A percentile compares a stretch with the other conserved stretches of the same genome.
Evolutionary conservation across 2,329 filamentous ascomycete genomes (phyloP).

Genomic region (Beauveria scarabaeidicola): DNA sequence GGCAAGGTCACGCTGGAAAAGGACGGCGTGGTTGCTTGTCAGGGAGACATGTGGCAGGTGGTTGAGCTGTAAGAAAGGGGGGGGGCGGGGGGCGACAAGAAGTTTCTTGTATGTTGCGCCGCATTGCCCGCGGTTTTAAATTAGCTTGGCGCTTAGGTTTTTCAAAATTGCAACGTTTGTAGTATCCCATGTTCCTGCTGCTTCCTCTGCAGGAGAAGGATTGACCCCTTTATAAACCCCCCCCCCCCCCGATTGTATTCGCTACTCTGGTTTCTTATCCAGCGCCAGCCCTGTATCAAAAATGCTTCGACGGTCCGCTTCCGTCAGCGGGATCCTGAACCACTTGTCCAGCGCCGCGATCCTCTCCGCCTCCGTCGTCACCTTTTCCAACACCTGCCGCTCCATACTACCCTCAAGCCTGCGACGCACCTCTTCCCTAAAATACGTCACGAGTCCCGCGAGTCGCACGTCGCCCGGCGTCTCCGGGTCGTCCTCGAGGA

Average conservation of each 20-base stretch:
- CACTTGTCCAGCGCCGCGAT: conserved; percentile 38
- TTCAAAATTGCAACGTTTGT: background rate
- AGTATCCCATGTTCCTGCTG: background rate
- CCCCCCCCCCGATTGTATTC: no score
- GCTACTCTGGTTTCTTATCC: background rate
- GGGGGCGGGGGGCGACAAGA: no score
- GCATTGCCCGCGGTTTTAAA: background rate
- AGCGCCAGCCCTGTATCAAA: conserved; percentile 25
- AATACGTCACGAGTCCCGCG: conserved; percentile 35
- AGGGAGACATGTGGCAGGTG: conserved; percentile 25
- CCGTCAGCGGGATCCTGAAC: conserved; percentile 40
- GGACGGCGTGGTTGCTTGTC: conserved; percentile 16
- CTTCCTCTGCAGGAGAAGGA: background rate
- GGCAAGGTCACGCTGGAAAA: conserved; percentile 12
- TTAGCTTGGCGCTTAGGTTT: background rate
- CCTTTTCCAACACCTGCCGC: conserved; percentile 31
- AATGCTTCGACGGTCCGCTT: conserved; percentile 40
- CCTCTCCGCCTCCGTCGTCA: conserved; percentile 40
- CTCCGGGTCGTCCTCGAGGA: conserved; percentile 18
- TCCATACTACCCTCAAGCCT: conserved; percentile 24
- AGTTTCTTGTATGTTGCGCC: background rate
- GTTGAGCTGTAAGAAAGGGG: conserved; percentile 23
- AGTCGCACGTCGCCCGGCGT: conserved; percentile 8
- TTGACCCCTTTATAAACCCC: background rate
- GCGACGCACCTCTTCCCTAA: conserved; percentile 35